phyloP scores from a whole-genome alignment of 2,329 filamentous ascomycete species.

The Onygena corvina region DNA sequence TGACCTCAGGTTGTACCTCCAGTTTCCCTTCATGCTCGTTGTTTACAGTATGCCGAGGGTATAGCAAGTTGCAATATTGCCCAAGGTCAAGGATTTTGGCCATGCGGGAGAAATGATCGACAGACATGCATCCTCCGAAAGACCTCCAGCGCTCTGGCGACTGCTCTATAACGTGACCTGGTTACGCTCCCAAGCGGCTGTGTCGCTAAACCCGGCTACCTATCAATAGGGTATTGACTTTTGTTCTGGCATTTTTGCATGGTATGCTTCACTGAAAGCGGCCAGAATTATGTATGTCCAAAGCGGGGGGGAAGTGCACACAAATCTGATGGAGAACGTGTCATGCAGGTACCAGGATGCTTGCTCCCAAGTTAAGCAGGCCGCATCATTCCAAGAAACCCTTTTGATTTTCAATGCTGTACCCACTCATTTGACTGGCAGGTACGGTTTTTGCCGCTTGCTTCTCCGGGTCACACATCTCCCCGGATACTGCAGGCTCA shows the following conservation, averaged over 20 bases:
- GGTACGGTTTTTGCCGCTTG: slow-evolving; percentile 2
- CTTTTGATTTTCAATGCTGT: background rate
- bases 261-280: too few relatives aligned
- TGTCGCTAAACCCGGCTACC: background rate
- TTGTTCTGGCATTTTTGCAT: background rate
- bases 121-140: too few relatives aligned
- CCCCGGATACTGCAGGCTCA: background rate
- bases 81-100: too few relatives aligned
- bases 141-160: too few relatives aligned
- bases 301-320: background rate
- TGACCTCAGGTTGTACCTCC: too few relatives aligned
- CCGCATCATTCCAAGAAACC: background rate
- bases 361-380: background rate
- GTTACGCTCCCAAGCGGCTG: slow-evolving; percentile 6
- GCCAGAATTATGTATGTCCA: background rate
- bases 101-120: too few relatives aligned
- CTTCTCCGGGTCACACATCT: background rate
- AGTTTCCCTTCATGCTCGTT: too few relatives aligned
- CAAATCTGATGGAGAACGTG: background rate
- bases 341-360: slow-evolving; percentile 5
- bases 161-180: too few relatives aligned
- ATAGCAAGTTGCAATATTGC: too few relatives aligned
- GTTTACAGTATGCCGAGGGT: too few relatives aligned
- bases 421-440: background rate
- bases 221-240: background rate